Evolutionary conservation across 2,329 filamentous ascomycete genomes (phyloP).

Genomic region (Fusarium sp.): DNA sequence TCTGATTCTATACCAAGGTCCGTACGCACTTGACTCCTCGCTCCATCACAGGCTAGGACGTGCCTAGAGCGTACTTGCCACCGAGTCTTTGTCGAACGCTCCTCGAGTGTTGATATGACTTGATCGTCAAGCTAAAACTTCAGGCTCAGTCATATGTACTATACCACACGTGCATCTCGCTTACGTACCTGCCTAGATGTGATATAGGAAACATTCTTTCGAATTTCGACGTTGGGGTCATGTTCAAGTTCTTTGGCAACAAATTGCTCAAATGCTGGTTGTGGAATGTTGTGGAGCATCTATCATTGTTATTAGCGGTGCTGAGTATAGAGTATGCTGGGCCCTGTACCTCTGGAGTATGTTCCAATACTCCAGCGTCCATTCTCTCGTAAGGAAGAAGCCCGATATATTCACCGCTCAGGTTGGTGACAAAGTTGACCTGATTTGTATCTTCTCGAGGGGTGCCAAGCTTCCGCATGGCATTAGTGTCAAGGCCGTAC

Average conservation of each 20-base stretch:
- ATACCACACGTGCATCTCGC: too few species aligned
- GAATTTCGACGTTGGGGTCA: not conserved
- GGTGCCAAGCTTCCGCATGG: not conserved
- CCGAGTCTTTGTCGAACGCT: not conserved
- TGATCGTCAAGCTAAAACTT: not conserved
- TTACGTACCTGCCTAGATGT: not conserved
- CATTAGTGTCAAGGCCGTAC: not conserved
- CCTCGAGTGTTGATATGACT: not conserved
- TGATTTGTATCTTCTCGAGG: not conserved
- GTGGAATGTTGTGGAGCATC: not conserved
- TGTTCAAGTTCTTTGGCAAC: not conserved
- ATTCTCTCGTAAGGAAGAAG: not conserved
- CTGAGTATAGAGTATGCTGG: accelerated
- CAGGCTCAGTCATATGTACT: not conserved
- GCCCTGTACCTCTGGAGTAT: not conserved
- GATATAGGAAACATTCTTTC: not conserved
- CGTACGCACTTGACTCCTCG: not conserved
- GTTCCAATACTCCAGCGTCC: not conserved
- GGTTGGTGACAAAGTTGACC: not conserved
- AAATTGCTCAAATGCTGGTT: not conserved
- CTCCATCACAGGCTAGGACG: not conserved
- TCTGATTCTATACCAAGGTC: not conserved
- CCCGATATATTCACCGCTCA: not conserved
- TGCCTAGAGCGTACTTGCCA: not conserved
- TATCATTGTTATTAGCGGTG: not conserved